These are phyloP conservation scores for Kodamaea sp. DNA, from an alignment of 1,139 yeast genomes.

Conservation along the genomic window DNA sequence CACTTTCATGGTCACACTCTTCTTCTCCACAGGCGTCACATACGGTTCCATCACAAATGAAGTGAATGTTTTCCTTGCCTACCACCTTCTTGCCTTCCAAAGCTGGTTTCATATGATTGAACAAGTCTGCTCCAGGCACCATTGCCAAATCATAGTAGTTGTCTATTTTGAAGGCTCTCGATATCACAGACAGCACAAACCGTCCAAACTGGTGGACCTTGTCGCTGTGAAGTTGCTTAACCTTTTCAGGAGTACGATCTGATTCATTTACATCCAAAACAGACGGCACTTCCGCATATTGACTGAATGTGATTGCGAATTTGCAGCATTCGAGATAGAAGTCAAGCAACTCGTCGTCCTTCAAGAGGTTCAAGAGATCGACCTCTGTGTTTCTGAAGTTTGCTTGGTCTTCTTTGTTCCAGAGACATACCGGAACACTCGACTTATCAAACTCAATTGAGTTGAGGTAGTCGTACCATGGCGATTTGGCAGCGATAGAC, in stretches of 20 bases:
- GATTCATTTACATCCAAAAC: conserved; percentile 25
- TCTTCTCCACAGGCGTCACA: conserved; percentile 73
- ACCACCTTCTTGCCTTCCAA: conserved; percentile 17
- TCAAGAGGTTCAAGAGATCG: conserved; percentile 63
- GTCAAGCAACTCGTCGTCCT: conserved; percentile 54
- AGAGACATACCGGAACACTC: conserved; percentile 63
- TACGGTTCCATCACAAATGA: conserved; percentile 69
- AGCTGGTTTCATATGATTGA: conserved; percentile 63
- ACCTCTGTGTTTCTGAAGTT: conserved; percentile 67
- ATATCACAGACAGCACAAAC: conserved; percentile 59
- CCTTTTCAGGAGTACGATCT: neutral
- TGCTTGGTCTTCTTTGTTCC: conserved; percentile 54
- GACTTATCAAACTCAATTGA: conserved; percentile 46
- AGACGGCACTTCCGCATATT: conserved; percentile 38
- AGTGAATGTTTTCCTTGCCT: conserved; percentile 65
- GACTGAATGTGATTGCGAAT: conserved; percentile 42
- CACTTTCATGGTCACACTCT: conserved; percentile 53
- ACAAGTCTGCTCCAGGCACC: conserved; percentile 90
- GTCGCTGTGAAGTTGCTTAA: conserved; percentile 10
- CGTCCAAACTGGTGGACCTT: conserved; percentile 49
- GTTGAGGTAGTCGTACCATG: conserved; percentile 71
- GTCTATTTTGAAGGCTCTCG: conserved; percentile 82
- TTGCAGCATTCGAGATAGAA: conserved; percentile 53
- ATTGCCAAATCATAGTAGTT: conserved; percentile 69
- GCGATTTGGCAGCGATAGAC: conserved; percentile 52